Evolutionary conservation across 2,329 filamentous ascomycete genomes (phyloP).

Genomic region (Eutypa lata): DNA sequence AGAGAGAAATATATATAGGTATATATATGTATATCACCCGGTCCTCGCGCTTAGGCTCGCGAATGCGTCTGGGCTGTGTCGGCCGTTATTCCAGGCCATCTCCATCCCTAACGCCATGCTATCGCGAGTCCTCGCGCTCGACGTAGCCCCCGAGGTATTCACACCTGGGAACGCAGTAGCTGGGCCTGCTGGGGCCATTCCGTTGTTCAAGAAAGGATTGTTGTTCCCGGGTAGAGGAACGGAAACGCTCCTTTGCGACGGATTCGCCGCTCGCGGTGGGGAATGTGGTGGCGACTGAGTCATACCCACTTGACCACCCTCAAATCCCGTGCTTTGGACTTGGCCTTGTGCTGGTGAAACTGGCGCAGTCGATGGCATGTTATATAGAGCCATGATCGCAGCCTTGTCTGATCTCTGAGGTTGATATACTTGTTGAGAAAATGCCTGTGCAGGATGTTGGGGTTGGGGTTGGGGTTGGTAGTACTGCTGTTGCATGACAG

Average conservation of each 20-base stretch:
- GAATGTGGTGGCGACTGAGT: conserved; percentile 22
- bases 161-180: conserved; percentile 20
- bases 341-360: conserved; percentile 31
- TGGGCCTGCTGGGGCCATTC: conserved; percentile 14
- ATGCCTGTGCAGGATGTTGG: neutral
- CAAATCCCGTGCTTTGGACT: conserved; percentile 19
- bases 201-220: conserved; percentile 54
- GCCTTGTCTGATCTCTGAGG: conserved; percentile 62
- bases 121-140: conserved; percentile 60
- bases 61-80: conserved; percentile 79
- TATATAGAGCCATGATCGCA: conserved; percentile 74
- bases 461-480: conserved; percentile 5
- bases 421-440: conserved; percentile 25
- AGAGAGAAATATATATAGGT: conserved; percentile 17
- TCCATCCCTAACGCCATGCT: conserved; percentile 66
- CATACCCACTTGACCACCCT: conserved; percentile 20
- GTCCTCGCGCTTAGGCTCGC: conserved; percentile 67
- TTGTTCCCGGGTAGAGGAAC: conserved; percentile 40
- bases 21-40: conserved; percentile 27
- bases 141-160: conserved; percentile 14
- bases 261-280: conserved; percentile 22
- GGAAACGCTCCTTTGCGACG: conserved; percentile 28
- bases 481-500: conserved; percentile 10
- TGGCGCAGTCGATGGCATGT: conserved; percentile 47
- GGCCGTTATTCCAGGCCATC: conserved; percentile 64